These are phyloP conservation scores for Verticillium alfalfae DNA, from an alignment of 2,329 filamentous ascomycete species.

Conservation along the genomic window DNA sequence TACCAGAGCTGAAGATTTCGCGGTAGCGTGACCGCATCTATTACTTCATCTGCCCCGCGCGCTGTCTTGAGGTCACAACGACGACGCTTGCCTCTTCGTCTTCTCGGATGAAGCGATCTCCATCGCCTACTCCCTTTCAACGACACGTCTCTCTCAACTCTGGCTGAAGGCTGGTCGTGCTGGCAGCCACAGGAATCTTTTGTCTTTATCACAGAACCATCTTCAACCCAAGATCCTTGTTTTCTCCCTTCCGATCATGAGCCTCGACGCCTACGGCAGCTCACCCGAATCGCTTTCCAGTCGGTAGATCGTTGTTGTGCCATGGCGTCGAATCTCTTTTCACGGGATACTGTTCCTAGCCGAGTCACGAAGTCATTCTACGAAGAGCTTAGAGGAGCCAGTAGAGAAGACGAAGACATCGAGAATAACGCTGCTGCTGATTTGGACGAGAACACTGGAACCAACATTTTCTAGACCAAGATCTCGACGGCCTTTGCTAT, in stretches of 20 bases:
- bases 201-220: background rate
- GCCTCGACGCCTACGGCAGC: background rate
- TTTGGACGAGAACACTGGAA: conserved; percentile 47
- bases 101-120: background rate
- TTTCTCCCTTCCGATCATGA: background rate
- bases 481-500: conserved; percentile 39
- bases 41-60: background rate
- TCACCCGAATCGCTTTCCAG: background rate
- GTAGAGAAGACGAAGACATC: conserved; percentile 32
- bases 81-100: background rate
- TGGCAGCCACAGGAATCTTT: background rate
- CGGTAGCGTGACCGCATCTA: no score
- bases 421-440: conserved; percentile 36
- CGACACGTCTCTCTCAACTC: background rate
- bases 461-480: conserved; percentile 44
- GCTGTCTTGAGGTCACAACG: background rate
- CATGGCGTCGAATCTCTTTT: conserved; percentile 45
- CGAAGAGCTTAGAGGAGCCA: conserved; percentile 34
- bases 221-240: background rate
- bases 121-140: background rate
- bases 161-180: background rate
- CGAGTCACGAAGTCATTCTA: conserved; percentile 40
- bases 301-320: background rate
- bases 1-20: no score
- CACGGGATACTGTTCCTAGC: conserved; percentile 29